Evolutionary conservation across 2,329 filamentous ascomycete species (phyloP).

Genomic region (Phialophora tarda): DNA sequence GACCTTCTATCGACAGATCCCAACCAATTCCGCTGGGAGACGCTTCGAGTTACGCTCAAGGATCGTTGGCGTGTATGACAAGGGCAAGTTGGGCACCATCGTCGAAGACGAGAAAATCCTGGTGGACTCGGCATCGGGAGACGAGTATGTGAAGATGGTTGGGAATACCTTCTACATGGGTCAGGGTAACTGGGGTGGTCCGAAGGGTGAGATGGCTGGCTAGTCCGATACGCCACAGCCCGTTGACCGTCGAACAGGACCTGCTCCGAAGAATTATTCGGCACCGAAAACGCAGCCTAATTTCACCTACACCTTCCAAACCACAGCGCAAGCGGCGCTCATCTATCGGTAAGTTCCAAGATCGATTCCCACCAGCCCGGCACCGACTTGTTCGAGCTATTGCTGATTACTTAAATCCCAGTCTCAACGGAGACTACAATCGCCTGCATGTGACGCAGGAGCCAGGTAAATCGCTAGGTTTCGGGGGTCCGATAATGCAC

Average conservation of each 20-base stretch:
- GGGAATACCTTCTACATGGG: conserved; percentile 54
- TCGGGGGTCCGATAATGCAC: conserved; percentile 55
- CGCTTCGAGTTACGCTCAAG: conserved; percentile 50
- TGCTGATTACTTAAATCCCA: conserved; percentile 10
- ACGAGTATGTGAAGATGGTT: conserved; percentile 49
- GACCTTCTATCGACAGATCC: conserved; percentile 48
- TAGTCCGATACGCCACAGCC: too few relatives aligned
- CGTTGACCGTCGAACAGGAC: conserved; percentile 43
- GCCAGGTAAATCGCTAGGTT: conserved; percentile 52
- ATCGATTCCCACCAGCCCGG: background rate
- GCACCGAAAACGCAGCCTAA: background rate
- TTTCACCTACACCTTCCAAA: background rate
- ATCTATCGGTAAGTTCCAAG: conserved; percentile 6
- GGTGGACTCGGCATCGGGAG: conserved; percentile 49
- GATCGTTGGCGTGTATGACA: conserved; percentile 55
- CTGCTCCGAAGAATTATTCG: conserved; percentile 45
- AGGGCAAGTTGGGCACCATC: conserved; percentile 51
- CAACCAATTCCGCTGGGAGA: conserved; percentile 47
- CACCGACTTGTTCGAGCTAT: background rate
- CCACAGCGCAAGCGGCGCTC: conserved; percentile 14
- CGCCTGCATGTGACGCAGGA: conserved; percentile 55
- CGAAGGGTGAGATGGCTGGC: conserved; percentile 43
- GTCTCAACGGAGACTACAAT: conserved; percentile 58
- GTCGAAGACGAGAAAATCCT: conserved; percentile 51
- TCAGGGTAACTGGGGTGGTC: conserved; percentile 54